phyloP scores from a whole-genome alignment of 352 stramenopile genomes.

The Phytophthora sojae region DNA sequence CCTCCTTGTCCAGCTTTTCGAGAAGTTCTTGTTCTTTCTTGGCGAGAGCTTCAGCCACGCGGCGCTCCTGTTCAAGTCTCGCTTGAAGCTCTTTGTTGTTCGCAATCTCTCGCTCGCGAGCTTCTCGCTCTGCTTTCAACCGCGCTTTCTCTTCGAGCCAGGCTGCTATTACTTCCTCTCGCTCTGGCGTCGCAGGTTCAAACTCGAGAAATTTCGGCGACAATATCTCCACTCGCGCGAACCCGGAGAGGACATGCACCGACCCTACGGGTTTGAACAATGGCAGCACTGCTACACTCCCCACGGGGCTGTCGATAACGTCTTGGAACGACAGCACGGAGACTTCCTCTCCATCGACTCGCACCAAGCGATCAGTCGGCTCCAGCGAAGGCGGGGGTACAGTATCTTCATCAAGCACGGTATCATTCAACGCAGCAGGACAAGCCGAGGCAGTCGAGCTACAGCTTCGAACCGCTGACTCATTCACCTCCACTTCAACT shows the following conservation, averaged over 20 bases:
- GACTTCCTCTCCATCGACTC: constrained; percentile 53
- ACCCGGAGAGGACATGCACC: constrained; percentile 60
- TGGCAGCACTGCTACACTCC: constrained; percentile 53
- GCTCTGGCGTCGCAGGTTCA: constrained; percentile 41
- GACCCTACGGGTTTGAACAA: constrained; percentile 47
- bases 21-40: constrained; percentile 38
- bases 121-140: constrained; percentile 43
- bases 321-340: constrained; percentile 57
- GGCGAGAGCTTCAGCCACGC: constrained; percentile 42
- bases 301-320: constrained; percentile 47
- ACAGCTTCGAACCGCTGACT: constrained; percentile 13
- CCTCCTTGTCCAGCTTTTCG: constrained; percentile 49
- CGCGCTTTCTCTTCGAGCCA: constrained; percentile 43
- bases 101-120: constrained; percentile 40
- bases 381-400: constrained; percentile 35
- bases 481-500: constrained; percentile 15
- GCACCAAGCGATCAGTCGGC: constrained; percentile 53
- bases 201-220: constrained; percentile 58
- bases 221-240: constrained; percentile 72
- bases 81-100: constrained; percentile 44
- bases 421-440: constrained; percentile 6
- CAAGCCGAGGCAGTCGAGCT: constrained; percentile 12
- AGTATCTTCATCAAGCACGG: constrained; percentile 11
- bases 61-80: constrained; percentile 45
- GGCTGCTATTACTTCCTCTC: constrained; percentile 38